Base-by-base conservation (phyloP, 371 early-diverging fungal species). In the Mucor racemosus region DNA sequence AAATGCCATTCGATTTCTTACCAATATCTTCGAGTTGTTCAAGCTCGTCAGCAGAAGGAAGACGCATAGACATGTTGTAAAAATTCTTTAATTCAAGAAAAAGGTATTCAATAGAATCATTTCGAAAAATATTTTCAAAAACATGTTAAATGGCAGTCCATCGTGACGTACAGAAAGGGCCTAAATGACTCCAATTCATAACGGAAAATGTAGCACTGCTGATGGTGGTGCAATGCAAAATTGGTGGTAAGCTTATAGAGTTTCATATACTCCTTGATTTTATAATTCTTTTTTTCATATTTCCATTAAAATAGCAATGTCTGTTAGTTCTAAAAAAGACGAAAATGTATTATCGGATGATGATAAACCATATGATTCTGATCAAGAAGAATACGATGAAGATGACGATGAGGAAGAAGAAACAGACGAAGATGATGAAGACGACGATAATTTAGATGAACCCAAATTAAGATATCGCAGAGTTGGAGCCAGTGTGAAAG, bases 391-490 rank as follows among this genome's bases (percentile, higher is more conserved):
- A 5, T 44, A 60, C 14, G 73, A 66, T 5, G 46, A 62, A 17
- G 76, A 78, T 0, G 76, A 82, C 0, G 85, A 83, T 1, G 72
- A 75, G 1, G 80, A 76, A 10, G 79, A 76, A 9, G 81, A 82
- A 5, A 77, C 76, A n/a, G 78, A 76, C 7, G 87, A 85, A 1
- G 38, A 38, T 38, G 38, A 38, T 38, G 38, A 26, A 36, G 84
- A 84, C 21, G 80, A 84, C n/a, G 88, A 89, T 31, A 82, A 87
- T 14, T 87, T 89, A 35, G 94, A 92, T 58, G 97, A 97, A 68
- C 97, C 97, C 4, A 91, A 91, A 66, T 84, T 97, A 48, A 91
- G 94, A 61, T 97, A 97, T 75, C 88, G 93, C 63, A 86, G 95
- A 57, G 86, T 96, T 39, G 90, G 88, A 15, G 89, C 90, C 3